Evolutionary conservation across 148 eudicot genomes (phyloP), one percentile per base, ranked within the genome.

Genomic region (Fagopyrum esculentum): DNA sequence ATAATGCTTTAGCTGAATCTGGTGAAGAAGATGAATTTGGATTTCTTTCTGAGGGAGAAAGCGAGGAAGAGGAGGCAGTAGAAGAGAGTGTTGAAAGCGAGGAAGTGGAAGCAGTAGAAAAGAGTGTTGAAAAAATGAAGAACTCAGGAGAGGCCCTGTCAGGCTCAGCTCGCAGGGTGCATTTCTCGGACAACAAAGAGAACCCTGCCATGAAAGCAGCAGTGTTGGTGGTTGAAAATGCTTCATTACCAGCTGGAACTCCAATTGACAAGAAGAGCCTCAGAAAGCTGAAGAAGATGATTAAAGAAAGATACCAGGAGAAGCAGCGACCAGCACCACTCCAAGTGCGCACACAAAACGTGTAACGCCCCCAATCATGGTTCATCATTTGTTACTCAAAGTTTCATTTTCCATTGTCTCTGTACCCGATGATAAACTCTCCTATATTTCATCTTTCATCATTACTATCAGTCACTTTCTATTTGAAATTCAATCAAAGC

Each of bases 251-350:
- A 46, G 60, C 63, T 6, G 72, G 77, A 69, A 64, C 80, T 69
- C 29, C 77, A 1, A 0, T 79, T 22, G 61, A 76, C 8, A 45
- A 79, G 0, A 69, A 71, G 79, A 91, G 97, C 77, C 29, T 86
- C 45, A 82, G 88, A 60, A 77, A 77, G 85, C 87, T 91, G 11
- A 83, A 71, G 75, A 89, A 75, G 76, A 81, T 80, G 76, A 16
- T 83, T n/a, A 87, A 82, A 68, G 78, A 69, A 35, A 9, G n/a
- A n/a, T 5, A 15, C 13, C 9, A 35, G 12, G 69, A 4, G 17
- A 45, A 29, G 69, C 22, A 22, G 66, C 35, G 4, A 56, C 61
- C 61, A 26, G 19, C 40, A 60, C 69, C 71, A 66, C 71, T 66
- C 40, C 71, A 66, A 66, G 46, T 12, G 47, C 71, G 30, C 19